Evolutionary conservation across 176 grass and related monocot species (phyloP).

Genomic region (Aechmea fasciata): DNA sequence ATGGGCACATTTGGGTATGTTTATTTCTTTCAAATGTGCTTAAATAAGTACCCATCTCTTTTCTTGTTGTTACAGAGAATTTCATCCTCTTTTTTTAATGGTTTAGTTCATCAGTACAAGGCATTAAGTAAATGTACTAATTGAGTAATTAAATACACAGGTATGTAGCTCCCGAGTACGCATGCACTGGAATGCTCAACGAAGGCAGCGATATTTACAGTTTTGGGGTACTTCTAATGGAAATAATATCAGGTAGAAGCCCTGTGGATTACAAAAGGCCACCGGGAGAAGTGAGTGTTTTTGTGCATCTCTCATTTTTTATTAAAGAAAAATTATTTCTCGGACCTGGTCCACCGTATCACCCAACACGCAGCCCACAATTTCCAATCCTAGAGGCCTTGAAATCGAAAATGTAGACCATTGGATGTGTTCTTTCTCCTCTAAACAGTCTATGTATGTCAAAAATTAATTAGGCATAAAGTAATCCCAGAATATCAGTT

Average conservation of each 20-base stretch:
- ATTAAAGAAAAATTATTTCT: no score
- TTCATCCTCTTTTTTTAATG: background rate
- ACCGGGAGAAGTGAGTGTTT: conserved; percentile 50
- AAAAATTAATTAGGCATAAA: no score
- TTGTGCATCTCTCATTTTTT: no score
- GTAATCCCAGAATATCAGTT: no score
- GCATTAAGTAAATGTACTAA: background rate
- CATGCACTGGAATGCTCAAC: conserved; percentile 92
- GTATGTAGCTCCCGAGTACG: conserved; percentile 96
- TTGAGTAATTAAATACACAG: conserved; percentile 25
- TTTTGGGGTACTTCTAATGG: conserved; percentile 94
- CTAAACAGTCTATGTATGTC: no score
- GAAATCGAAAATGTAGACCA: no score
- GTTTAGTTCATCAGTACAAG: background rate
- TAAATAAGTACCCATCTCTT: background rate
- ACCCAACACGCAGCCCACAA: no score
- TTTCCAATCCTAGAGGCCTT: no score
- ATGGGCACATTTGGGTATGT: conserved; percentile 94
- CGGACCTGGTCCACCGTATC: background rate
- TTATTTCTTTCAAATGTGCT: background rate
- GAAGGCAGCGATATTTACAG: conserved; percentile 96
- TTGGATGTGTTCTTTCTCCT: no score
- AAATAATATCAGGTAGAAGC: conserved; percentile 77
- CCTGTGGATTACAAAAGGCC: conserved; percentile 77
- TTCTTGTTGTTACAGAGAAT: background rate